Base-by-base conservation (phyloP, 495 filamentous ascomycete genomes). In the Hypoxylon crocopeplum region DNA sequence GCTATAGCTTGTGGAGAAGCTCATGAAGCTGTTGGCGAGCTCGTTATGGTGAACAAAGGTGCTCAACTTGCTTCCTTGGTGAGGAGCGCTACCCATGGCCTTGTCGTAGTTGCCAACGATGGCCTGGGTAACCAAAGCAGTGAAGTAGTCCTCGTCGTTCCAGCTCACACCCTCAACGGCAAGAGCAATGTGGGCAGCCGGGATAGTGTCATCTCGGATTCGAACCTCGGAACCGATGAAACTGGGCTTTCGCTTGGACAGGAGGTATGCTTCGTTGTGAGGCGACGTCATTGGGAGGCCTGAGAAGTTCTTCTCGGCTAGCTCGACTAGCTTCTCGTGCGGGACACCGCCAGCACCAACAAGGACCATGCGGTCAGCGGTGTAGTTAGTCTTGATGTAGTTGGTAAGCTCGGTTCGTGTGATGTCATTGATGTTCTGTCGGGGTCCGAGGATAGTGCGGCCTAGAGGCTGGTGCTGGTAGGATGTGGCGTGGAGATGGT, bases 81-180 rank as follows among this genome's bases (percentile, higher is more conserved):
- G 93, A 44, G 92, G 84, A 39, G 93, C 91, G 78, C 92, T 96
- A 72, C 95, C 95, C 88, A 98, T 95, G 48, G 94, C 89, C 76
- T 92, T 92, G 80, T 99, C 94, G 87, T 94, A 99, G 86, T 99
- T 99, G 69, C 94, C 94, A 66, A 99, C 91, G 71, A 99, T 97
- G 62, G 94, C 95, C 82, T 99, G 94, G 40, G 94, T 89, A 59
- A 99, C 93, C 48, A 99, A 82, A 37, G 88, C 94, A 62, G 94
- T 97, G 84, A 97, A 99, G 84, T 98, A 98, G 78, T 96, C 92
- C 52, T 94, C 91, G 68, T 96, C 92, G 78, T 91, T 96, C 94
- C 94, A 99, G 88, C 91, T 94, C 42, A 97, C 94, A 83, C 94
- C 94, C 84, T 99, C 94, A 34, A 99, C 95, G 47, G 95, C 95